Evolutionary conservation across 2,329 filamentous ascomycete species (phyloP).

Genomic region (Cryphonectria naterciae): DNA sequence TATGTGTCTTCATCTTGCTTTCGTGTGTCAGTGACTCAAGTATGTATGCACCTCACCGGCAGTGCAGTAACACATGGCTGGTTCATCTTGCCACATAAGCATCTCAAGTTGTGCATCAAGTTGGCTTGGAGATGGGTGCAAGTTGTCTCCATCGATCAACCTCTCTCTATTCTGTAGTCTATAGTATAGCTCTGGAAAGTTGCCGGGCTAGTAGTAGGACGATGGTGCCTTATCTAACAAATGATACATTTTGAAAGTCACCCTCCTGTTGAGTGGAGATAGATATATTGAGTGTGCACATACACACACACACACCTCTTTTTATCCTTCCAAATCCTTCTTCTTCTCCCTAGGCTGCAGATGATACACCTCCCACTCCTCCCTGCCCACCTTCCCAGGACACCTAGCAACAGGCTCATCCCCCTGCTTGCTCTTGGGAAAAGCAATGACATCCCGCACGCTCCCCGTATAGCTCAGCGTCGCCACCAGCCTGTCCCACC

Average conservation of each 20-base stretch:
- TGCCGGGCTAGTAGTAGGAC: neutral
- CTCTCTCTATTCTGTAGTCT: neutral
- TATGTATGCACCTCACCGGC: too few species aligned
- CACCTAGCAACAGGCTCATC: slow-evolving; percentile 84
- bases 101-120: too few species aligned
- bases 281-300: too few species aligned
- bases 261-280: slow-evolving; percentile 5
- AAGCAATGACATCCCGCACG: slow-evolving; percentile 92
- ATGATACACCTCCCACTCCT: slow-evolving; percentile 55
- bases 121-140: neutral
- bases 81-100: neutral
- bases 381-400: slow-evolving; percentile 69
- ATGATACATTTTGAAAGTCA: neutral
- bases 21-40: neutral
- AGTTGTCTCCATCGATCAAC: neutral
- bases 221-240: neutral
- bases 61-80: neutral
- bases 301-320: neutral
- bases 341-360: slow-evolving; percentile 33
- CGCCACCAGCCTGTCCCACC: slow-evolving; percentile 85
- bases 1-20: neutral
- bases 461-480: slow-evolving; percentile 76
- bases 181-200: neutral
- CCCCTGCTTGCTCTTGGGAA: slow-evolving; percentile 90
- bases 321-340: neutral